Evolutionary conservation across 495 filamentous ascomycete genomes (phyloP).

Genomic region (Trichoderma asperelloides): DNA sequence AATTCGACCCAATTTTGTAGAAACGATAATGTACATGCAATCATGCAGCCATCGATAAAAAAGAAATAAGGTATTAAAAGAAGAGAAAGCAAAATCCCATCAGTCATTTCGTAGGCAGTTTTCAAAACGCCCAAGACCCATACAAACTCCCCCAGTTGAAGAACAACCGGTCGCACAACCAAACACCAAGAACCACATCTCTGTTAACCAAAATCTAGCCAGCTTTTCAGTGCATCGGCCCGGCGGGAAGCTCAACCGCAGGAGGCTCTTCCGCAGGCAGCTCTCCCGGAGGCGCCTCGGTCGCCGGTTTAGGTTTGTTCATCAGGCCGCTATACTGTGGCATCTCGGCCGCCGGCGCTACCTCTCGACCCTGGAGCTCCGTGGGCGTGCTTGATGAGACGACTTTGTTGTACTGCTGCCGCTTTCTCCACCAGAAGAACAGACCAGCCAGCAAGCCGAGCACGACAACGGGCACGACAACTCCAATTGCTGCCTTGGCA

Average conservation of each 20-base stretch:
- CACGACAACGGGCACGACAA: slow-evolving; percentile 17
- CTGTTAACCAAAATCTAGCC: neutral
- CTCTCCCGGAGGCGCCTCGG: neutral
- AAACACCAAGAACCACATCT: neutral
- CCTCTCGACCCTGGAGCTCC: neutral
- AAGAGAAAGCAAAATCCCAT: neutral
- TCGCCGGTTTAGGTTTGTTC: neutral
- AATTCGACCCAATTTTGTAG: too few relatives aligned
- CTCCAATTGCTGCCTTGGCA: slow-evolving; percentile 15
- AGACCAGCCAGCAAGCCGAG: slow-evolving; percentile 12
- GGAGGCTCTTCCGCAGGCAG: neutral
- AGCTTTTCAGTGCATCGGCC: neutral
- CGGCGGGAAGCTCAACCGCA: neutral
- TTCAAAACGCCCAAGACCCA: neutral
- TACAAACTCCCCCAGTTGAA: neutral
- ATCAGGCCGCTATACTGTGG: neutral
- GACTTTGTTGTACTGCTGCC: slow-evolving; percentile 1
- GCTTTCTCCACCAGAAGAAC: slow-evolving; percentile 18
- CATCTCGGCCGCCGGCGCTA: neutral
- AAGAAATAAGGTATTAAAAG: neutral
- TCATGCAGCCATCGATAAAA: too few relatives aligned
- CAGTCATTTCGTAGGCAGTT: neutral
- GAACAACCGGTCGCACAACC: neutral
- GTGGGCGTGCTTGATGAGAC: neutral
- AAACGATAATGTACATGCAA: too few relatives aligned